Evolutionary conservation across 192 early-diverging fungal genomes (phyloP).

Genomic region (Jimgerdemannia flammicorona): DNA sequence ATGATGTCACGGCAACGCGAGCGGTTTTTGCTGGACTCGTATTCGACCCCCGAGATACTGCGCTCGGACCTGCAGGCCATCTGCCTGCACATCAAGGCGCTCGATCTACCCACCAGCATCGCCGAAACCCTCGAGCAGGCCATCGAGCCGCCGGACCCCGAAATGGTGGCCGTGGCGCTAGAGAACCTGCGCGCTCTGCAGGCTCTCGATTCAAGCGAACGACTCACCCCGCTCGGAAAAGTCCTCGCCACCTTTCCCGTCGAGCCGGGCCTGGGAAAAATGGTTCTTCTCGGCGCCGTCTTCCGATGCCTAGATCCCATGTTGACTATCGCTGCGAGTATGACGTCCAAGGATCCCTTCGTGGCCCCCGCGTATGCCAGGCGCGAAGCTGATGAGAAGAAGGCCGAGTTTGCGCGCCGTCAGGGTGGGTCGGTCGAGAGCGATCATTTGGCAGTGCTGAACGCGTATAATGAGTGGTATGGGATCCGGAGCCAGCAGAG

Average conservation of each 20-base stretch:
- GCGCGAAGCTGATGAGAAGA: constrained; percentile 34
- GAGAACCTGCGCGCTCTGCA: constrained; percentile 13
- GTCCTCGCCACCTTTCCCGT: constrained; percentile 60
- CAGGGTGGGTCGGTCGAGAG: constrained; percentile 12
- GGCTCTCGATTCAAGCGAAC: constrained; percentile 41
- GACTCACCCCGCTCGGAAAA: constrained; percentile 58
- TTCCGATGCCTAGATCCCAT: constrained; percentile 61
- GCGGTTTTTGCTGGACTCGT: constrained; percentile 17
- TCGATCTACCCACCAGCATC: constrained; percentile 44
- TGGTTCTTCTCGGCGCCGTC: constrained; percentile 59
- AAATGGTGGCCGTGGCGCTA: constrained; percentile 29
- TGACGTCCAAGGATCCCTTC: constrained; percentile 44
- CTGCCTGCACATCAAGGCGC: constrained; percentile 58
- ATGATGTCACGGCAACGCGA: constrained; percentile 48
- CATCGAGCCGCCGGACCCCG: constrained; percentile 56
- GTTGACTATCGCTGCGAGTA: constrained; percentile 53
- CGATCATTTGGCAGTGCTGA: constrained; percentile 44
- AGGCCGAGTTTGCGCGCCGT: constrained; percentile 37
- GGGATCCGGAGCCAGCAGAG: constrained; percentile 18
- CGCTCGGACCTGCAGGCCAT: constrained; percentile 70
- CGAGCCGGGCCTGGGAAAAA: constrained; percentile 68
- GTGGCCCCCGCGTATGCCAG: constrained; percentile 22
- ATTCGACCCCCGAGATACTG: constrained; percentile 67
- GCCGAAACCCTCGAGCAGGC: constrained; percentile 37
- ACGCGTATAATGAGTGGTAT: constrained; percentile 42